Base-by-base conservation (phyloP, 228 moss, liverwort and hornwort species). In the Sphagnum fallax region DNA sequence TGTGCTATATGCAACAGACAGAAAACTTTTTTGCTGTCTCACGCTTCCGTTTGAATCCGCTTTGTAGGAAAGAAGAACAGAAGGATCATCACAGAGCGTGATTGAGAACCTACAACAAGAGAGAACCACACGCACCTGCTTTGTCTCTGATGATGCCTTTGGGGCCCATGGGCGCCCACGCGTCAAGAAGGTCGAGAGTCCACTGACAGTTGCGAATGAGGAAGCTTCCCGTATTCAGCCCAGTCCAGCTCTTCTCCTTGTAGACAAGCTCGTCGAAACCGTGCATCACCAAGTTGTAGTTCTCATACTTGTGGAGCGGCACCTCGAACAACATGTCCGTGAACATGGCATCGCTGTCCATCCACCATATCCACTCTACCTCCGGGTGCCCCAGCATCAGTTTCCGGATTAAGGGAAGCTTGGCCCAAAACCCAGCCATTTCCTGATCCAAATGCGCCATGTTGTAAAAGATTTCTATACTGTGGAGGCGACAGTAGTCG, bases 391-490 rank as follows among this genome's bases (percentile, higher is more conserved):
- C 70, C 63, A 82, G 51, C 82, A 82, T 70, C 1, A 82, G 71
- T 68, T 75, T 82, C 48, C 82, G 72, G 13, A 82, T 70, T 4
- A 82, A 73, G 5, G 82, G 86, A 0, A 86, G 75, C 75, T 86
- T 86, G 4, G 86, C 78, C 86, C 86, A 86, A 12, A 80, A 86
- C 11, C 86, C 86, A 6, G 86, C 75, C 86, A 86, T 82, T 68
- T 86, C 86, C 7, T 77, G 71, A 58, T 86, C 82, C 62, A 86
- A 47, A 47, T 82, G 82, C 14, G 82, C 78, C 82, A 82, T 82
- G 63, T 82, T 82, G 70, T 82, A 82, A 49, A 78, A 82, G 49
- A 82, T 70, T 66, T 78, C 70, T 53, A 75, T 70, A 61, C 51
- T 62, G 65, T 78, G 82, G 53, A 82, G 61, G 6, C 78, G 73